Conservation (phyloP, 768 basidiomycete genomes). For the Phlebiopsis gigantea region DNA sequence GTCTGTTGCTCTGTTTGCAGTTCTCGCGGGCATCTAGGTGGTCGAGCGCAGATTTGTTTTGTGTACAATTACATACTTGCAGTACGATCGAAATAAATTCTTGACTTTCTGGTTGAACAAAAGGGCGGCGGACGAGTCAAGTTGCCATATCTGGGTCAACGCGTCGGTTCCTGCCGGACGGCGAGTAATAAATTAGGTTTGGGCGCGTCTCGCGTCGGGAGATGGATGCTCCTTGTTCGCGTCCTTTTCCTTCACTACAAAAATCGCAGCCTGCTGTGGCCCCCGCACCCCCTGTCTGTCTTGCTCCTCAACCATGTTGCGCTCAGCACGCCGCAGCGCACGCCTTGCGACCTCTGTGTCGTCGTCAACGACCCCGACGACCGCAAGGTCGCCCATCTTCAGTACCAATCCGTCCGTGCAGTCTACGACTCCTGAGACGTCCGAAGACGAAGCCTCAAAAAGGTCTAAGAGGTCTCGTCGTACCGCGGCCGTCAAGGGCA, state of each 20-base stretch:
- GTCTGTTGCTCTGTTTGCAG: slow-evolving; percentile 5
- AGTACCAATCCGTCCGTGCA: slow-evolving; percentile 42
- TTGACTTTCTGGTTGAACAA: background rate
- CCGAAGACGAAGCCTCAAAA: slow-evolving; percentile 26
- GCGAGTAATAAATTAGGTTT: slow-evolving; percentile 25
- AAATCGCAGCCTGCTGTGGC: background rate
- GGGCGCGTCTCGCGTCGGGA: slow-evolving; percentile 20
- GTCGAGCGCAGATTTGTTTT: background rate
- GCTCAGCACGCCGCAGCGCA: slow-evolving; percentile 14
- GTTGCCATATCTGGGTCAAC: slow-evolving; percentile 4
- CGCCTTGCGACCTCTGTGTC: slow-evolving; percentile 27
- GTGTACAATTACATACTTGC: background rate
- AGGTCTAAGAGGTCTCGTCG: background rate
- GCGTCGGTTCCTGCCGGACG: slow-evolving; percentile 13
- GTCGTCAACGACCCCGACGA: slow-evolving; percentile 32
- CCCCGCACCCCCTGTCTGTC: slow-evolving; percentile 10
- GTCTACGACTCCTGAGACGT: slow-evolving; percentile 48
- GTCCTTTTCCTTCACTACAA: slow-evolving; percentile 14
- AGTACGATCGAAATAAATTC: background rate
- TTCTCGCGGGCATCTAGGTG: background rate
- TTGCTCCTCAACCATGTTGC: slow-evolving; percentile 12
- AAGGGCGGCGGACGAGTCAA: slow-evolving; percentile 8
- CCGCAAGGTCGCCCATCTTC: slow-evolving; percentile 45
- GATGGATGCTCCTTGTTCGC: slow-evolving; percentile 13
- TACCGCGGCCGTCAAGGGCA: background rate